Base-by-base conservation (phyloP, 768 basidiomycete species). In the Hypsizygus marmoreus region DNA sequence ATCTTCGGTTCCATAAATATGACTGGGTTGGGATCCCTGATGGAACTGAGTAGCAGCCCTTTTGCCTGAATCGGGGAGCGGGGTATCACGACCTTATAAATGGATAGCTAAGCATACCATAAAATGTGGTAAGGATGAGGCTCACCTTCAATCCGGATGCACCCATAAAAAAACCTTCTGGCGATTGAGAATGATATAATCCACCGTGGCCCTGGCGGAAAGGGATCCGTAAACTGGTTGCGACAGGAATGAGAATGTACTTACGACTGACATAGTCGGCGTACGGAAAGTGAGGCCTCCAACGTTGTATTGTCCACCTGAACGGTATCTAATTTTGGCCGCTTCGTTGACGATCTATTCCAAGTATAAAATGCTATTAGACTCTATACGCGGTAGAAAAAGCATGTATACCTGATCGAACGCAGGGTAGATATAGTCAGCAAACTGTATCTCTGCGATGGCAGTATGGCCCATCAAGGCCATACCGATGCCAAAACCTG, bases 1-100 rank as follows among this genome's bases (percentile, higher is more conserved):
- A 95, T 80, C 71, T 97, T 86, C 34, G 94, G 94, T 64, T 97
- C 94, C 85, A 97, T 91, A 65, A 97, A 91, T 33, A 97, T 81
- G 11, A 93, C 89, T 0, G 95, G 95, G 58, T 95, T 95, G 0
- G 91, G 90, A 58, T 97, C 94, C 26, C 93, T 81, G 43, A 97
- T 91, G 0, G 92, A 84, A 12, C 82, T 80, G 7, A 97, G 74
- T 4, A 97, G 72, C 2, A 97, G 73, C 1, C 94, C 94, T 66
- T 97, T 97, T n/a, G 92, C 93, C 72, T 97, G 94, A 28, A 95
- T 82, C 1, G 94, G 94, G 2, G 92, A 92, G 29, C 94, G 86
- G 3, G 94, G 94, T 32, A 97, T 88, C n/a, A 97, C 91, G 44
- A 97, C 70, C 77, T 79, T 44, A 28, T 33, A 71, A 19, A 42